Conservation (phyloP, 441 rosid species). For the Metrosideros polymorpha region DNA sequence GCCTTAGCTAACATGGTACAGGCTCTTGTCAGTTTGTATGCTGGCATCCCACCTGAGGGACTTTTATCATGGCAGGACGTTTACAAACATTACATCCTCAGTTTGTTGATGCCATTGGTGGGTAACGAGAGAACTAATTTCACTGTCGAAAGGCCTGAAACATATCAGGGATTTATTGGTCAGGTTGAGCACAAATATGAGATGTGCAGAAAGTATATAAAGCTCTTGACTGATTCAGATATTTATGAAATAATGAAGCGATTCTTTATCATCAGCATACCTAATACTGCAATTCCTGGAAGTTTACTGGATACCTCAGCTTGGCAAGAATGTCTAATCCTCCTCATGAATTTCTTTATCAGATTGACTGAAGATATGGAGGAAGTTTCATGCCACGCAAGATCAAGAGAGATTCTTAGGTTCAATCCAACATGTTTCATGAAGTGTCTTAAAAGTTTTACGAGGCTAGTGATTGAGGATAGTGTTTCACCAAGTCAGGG, state of each 20-base stretch:
- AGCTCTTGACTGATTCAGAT: slow-evolving; percentile 56
- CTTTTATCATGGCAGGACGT: slow-evolving; percentile 71
- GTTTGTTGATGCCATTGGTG: slow-evolving; percentile 45
- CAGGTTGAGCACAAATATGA: slow-evolving; percentile 71
- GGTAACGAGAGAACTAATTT: slow-evolving; percentile 36
- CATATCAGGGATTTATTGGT: slow-evolving; percentile 49
- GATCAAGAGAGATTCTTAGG: slow-evolving; percentile 20
- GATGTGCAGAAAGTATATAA: slow-evolving; percentile 44
- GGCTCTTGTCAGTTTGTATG: slow-evolving; percentile 32
- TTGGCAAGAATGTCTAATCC: slow-evolving; percentile 89
- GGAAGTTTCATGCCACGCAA: slow-evolving; percentile 33
- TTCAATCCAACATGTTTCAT: slow-evolving; percentile 54
- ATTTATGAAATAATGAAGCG: slow-evolving; percentile 56
- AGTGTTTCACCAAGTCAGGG: slow-evolving; percentile 86
- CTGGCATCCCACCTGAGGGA: slow-evolving; percentile 39
- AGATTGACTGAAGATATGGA: slow-evolving; percentile 74
- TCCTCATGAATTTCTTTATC: slow-evolving; percentile 77
- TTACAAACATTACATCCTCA: slow-evolving; percentile 47
- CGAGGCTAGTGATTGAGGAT: slow-evolving; percentile 84
- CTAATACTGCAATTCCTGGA: slow-evolving; percentile 28
- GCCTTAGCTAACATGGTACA: slow-evolving; percentile 86
- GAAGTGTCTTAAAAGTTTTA: slow-evolving; percentile 57
- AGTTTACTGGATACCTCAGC: slow-evolving; percentile 71
- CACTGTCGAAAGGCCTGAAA: slow-evolving; percentile 45
- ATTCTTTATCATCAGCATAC: slow-evolving; percentile 45